Conservation (phyloP, 306 rosid genomes). For the Lathyrus oleraceus region DNA sequence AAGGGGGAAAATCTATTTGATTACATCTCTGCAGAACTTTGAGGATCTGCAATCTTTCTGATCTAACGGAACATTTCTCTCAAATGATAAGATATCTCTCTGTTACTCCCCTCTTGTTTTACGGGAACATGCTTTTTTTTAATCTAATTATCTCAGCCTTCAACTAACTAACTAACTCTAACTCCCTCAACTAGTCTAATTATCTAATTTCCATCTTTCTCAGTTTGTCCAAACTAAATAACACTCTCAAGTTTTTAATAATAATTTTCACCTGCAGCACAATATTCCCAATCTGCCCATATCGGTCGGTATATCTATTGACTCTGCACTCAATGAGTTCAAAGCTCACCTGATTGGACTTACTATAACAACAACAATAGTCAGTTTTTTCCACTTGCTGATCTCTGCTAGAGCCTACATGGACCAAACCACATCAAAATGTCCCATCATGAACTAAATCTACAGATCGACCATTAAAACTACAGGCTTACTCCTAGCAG, state of each 20-base stretch:
- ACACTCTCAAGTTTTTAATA: conserved; percentile 6
- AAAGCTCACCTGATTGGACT: conserved; percentile 2
- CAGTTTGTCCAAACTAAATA: conserved; percentile 11
- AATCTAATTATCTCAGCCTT: neutral
- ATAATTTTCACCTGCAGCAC: conserved; percentile 13
- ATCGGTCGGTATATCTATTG: conserved; percentile 18
- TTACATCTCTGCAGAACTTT: neutral
- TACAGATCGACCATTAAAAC: neutral
- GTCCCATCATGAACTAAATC: conserved; percentile 2
- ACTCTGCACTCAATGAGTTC: conserved; percentile 20
- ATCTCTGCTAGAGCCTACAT: neutral
- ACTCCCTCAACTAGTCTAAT: neutral
- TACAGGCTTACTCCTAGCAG: neutral
- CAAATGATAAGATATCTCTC: conserved; percentile 1
- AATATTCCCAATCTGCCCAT: neutral
- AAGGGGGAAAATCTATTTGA: neutral
- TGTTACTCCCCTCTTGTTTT: neutral
- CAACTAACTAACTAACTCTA: neutral
- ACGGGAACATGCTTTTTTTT: neutral
- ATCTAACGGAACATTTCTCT: neutral
- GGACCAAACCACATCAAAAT: neutral
- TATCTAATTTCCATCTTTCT: neutral
- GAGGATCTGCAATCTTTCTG: neutral
- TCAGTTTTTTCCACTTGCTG: neutral
- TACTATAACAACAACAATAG: neutral